These are phyloP conservation scores for Megacollybia marginata DNA, from an alignment of 768 basidiomycete species.

Conservation along the genomic window DNA sequence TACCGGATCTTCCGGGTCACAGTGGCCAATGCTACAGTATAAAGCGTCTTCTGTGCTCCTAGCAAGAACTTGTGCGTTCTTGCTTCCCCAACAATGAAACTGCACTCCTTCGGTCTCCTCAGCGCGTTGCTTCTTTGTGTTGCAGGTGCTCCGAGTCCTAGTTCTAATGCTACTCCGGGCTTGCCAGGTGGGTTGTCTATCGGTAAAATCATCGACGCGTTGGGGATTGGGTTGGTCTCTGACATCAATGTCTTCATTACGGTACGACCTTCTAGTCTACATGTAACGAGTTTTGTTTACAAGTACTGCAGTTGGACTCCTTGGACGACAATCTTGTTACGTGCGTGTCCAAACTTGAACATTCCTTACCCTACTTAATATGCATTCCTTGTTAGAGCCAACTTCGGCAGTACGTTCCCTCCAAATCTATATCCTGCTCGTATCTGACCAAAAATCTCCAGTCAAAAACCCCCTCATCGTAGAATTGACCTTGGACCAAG, in stretches of 20 bases:
- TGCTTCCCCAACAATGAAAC: neutral
- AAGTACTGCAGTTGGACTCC: constrained; percentile 24
- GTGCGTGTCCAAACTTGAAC: constrained; percentile 13
- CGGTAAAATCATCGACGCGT: constrained; percentile 32
- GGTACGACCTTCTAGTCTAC: constrained; percentile 15
- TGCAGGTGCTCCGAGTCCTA: constrained; percentile 12
- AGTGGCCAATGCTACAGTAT: too few species aligned
- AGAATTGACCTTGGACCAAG: constrained; percentile 37
- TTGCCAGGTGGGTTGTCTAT: constrained; percentile 11
- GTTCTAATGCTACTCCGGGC: neutral
- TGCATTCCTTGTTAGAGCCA: too few species aligned
- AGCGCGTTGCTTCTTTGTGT: constrained; percentile 18
- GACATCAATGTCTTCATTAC: constrained; percentile 31
- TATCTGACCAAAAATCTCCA: constrained; percentile 13
- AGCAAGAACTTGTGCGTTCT: too few species aligned
- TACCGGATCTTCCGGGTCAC: too few species aligned
- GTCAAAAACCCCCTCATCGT: constrained; percentile 37
- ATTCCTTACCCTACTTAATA: too few species aligned
- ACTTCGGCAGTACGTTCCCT: neutral
- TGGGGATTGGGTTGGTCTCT: constrained; percentile 32
- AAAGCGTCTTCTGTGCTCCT: too few species aligned
- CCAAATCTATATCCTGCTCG: neutral
- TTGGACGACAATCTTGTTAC: constrained; percentile 27
- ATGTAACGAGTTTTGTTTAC: neutral
- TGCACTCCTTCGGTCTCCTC: constrained; percentile 16